These are phyloP conservation scores for Dactylonectria estremocensis DNA, from an alignment of 2,329 filamentous ascomycete genomes.

Conservation along the genomic window DNA sequence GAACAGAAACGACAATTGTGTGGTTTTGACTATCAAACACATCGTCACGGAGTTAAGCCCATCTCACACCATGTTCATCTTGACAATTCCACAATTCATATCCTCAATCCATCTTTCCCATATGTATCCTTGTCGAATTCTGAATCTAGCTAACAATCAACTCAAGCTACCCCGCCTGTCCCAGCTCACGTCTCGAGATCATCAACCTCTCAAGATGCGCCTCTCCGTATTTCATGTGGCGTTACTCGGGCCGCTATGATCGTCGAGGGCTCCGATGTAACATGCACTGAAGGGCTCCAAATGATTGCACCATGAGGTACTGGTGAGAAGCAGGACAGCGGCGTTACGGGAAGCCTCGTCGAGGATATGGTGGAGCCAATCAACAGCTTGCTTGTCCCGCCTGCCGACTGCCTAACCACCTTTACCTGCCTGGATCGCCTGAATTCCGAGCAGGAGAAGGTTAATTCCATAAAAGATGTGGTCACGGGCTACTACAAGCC, in stretches of 20 bases:
- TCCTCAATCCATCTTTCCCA: neutral
- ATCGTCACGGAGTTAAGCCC: neutral
- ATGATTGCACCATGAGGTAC: conserved; percentile 58
- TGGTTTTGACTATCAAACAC: neutral
- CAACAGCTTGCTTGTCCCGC: conserved; percentile 51
- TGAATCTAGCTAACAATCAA: neutral
- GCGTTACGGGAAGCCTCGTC: conserved; percentile 29
- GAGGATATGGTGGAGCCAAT: conserved; percentile 38
- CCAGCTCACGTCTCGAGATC: neutral
- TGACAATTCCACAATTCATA: neutral
- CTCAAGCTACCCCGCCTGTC: neutral
- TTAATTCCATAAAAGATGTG: neutral
- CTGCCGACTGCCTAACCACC: conserved; percentile 58
- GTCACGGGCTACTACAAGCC: conserved; percentile 47
- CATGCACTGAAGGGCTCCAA: conserved; percentile 56
- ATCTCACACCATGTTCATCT: neutral
- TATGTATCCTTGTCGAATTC: neutral
- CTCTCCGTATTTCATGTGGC: conserved; percentile 15
- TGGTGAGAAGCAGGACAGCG: conserved; percentile 52
- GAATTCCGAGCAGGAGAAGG: conserved; percentile 49
- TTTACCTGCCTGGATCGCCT: conserved; percentile 51
- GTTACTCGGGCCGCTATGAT: neutral
- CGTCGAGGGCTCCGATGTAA: conserved; percentile 27
- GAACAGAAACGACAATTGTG: neutral
- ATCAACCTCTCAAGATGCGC: conserved; percentile 33